A percentile compares a stretch with the other conserved stretches of the same genome.
phyloP scores from a whole-genome alignment of 352 stramenopile species.

The Elongisporangium senticosum region DNA sequence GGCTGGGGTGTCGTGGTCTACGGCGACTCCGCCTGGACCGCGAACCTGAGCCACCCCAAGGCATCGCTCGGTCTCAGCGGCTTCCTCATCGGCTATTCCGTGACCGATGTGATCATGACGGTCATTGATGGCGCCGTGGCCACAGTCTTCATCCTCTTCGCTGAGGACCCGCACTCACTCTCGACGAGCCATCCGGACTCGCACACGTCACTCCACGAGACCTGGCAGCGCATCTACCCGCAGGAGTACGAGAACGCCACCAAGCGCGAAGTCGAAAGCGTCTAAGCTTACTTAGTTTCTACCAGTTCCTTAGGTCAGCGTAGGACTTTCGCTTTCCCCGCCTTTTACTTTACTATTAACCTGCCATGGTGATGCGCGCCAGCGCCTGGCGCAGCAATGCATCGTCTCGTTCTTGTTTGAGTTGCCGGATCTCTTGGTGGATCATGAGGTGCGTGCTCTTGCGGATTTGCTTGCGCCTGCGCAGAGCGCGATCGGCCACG shows the following conservation, averaged over 20 bases:
- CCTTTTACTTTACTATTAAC: background rate
- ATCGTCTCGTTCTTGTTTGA: slow-evolving; percentile 37
- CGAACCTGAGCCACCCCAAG: slow-evolving; percentile 40
- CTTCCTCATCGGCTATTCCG: slow-evolving; percentile 28
- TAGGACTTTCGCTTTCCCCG: background rate
- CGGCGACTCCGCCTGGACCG: slow-evolving; percentile 32
- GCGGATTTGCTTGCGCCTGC: slow-evolving; percentile 40
- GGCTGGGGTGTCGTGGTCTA: slow-evolving; percentile 30
- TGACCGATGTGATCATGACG: slow-evolving; percentile 52
- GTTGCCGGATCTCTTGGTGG: slow-evolving; percentile 44
- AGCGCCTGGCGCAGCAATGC: slow-evolving; percentile 5
- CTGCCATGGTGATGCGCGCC: background rate
- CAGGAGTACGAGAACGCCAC: slow-evolving; percentile 35
- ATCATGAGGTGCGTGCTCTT: slow-evolving; percentile 60
- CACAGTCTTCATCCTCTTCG: slow-evolving; percentile 82
- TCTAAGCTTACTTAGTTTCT: slow-evolving; percentile 2
- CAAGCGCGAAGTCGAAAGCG: slow-evolving; percentile 26
- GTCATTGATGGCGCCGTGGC: slow-evolving; percentile 72
- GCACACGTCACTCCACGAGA: slow-evolving; percentile 29
- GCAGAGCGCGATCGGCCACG: slow-evolving; percentile 45
- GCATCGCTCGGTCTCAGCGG: slow-evolving; percentile 33
- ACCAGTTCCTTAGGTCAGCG: background rate
- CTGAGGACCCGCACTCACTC: slow-evolving; percentile 63
- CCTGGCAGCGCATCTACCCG: slow-evolving; percentile 53
- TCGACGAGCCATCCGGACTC: slow-evolving; percentile 25